These are phyloP conservation scores for Candida andamanensis DNA, from an alignment of 805 yeast species.

Conservation along the genomic window DNA sequence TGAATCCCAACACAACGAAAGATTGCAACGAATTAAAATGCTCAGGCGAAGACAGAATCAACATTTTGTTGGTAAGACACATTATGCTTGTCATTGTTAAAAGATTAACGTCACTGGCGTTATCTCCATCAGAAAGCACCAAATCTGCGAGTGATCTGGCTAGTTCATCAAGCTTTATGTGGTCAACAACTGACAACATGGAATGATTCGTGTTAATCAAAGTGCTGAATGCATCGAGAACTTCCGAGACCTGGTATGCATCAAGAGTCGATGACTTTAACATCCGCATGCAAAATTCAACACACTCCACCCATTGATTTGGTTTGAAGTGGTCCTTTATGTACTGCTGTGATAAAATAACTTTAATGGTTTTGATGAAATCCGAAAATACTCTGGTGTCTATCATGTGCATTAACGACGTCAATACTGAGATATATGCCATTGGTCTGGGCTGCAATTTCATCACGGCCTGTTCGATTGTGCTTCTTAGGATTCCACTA, in stretches of 20 bases:
- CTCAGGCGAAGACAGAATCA: conserved; percentile 5
- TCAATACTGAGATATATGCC: conserved; percentile 1
- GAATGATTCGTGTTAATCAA: conserved; percentile 5
- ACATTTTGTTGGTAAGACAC: conserved; percentile 5
- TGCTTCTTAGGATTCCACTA: conserved; percentile 1
- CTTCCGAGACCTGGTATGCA: not conserved
- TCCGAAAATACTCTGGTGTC: conserved; percentile 12
- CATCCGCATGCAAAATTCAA: conserved; percentile 16
- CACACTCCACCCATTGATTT: conserved; percentile 22
- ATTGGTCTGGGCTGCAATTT: conserved; percentile 5
- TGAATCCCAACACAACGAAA: conserved; percentile 1
- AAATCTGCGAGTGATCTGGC: not conserved
- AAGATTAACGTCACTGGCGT: too few species aligned
- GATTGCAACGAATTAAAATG: conserved; percentile 1
- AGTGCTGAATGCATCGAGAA: conserved; percentile 4
- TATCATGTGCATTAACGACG: not conserved
- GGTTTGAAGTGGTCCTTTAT: conserved; percentile 28
- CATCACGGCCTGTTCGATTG: conserved; percentile 1
- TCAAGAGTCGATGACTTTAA: too few species aligned
- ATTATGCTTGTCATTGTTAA: too few species aligned
- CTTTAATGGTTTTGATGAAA: conserved; percentile 17
- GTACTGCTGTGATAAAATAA: conserved; percentile 18
- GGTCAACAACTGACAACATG: conserved; percentile 3
- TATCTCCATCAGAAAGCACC: too few species aligned
- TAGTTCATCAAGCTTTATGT: conserved; percentile 1